These are phyloP conservation scores for Lonicera japonica DNA, from an alignment of 129 eudicot genomes.

Conservation along the genomic window DNA sequence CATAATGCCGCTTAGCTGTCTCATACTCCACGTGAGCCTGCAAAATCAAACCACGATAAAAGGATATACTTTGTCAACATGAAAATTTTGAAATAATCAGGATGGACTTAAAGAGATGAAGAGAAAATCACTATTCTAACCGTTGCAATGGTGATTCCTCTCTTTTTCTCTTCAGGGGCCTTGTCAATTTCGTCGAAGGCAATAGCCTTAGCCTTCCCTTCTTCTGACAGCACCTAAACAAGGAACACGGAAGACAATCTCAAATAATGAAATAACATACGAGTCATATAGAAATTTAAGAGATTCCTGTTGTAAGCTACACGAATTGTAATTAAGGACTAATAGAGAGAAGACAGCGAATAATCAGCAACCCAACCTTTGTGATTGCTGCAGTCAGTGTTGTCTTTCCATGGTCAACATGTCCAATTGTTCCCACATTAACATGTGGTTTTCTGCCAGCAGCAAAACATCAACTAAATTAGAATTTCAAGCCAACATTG, in stretches of 20 bases:
- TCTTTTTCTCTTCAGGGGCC: slow-evolving; percentile 98
- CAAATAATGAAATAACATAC: not conserved
- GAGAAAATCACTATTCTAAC: slow-evolving; percentile 22
- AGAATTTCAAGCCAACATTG: not conserved
- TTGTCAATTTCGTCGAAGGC: slow-evolving; percentile 93
- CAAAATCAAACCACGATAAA: slow-evolving; percentile 9
- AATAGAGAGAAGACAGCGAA: not conserved
- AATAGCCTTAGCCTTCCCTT: slow-evolving; percentile 89
- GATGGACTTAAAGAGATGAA: slow-evolving; percentile 1
- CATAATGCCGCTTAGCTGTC: slow-evolving; percentile 89
- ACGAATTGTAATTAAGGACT: not conserved
- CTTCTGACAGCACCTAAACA: slow-evolving; percentile 78
- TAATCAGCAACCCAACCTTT: slow-evolving; percentile 37
- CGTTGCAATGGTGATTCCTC: slow-evolving; percentile 91
- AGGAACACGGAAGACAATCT: slow-evolving; percentile 4
- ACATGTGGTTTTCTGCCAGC: slow-evolving; percentile 80
- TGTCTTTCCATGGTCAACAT: slow-evolving; percentile 98
- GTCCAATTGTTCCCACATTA: slow-evolving; percentile 96
- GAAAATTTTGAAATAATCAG: not conserved
- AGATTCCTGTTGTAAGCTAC: not conserved
- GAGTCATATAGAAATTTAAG: not conserved
- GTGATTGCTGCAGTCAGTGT: slow-evolving; percentile 95
- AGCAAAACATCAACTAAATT: slow-evolving; percentile 1
- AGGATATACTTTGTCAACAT: not conserved
- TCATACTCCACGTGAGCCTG: slow-evolving; percentile 99